Evolutionary conservation across 805 yeast species (phyloP), one percentile per base, ranked within the genome.

Genomic region (Metschnikowia colocasiae): DNA sequence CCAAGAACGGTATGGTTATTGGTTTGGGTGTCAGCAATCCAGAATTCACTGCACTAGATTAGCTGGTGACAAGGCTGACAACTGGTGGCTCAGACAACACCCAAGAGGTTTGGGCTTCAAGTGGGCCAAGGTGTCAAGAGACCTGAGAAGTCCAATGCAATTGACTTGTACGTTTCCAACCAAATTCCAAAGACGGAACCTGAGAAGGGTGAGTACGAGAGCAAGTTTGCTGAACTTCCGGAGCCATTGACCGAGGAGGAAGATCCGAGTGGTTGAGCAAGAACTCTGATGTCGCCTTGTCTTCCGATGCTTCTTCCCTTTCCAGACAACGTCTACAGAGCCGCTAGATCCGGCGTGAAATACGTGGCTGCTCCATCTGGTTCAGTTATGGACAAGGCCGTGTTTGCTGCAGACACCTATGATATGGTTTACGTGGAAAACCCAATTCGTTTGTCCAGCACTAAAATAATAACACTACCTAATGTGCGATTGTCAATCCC

Each of bases 221-320:
- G 92, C 58, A 92, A 91, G 73, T 94, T 94, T 59, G 91, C 76
- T 48, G 83, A 71, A 55, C 59, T 91, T 30, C 99, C 99, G 58
- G 77, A 72, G 58, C 96, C 96, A 45, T 77, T 94, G 59, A 83
- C 96, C 43, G 71, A 69, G 23, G 82, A 76, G 54, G 99, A 94
- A 88, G 92, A 72, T 73, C 75, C 55, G 96, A 87, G 60, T 94
- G 98, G 98, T 71, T 85, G 56, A 60, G 73, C 52, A 81, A 90
- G 74, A 79, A 90, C 68, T 80, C 75, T 50, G 83, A 87, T 59
- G 99, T 94, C 48, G 90, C 98, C 9, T 77, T 91, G 59, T 85
- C 97, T 15, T 90, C 97, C 3, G 99, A 94, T 67, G 99, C 99
- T 94, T 94, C 82, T 94, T 94, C 95, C 99, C 99, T 94, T 94